Evolutionary conservation across 768 basidiomycete genomes (phyloP), one percentile per base, ranked within the genome.

Genomic region (Lactifluus hygrophoroides): DNA sequence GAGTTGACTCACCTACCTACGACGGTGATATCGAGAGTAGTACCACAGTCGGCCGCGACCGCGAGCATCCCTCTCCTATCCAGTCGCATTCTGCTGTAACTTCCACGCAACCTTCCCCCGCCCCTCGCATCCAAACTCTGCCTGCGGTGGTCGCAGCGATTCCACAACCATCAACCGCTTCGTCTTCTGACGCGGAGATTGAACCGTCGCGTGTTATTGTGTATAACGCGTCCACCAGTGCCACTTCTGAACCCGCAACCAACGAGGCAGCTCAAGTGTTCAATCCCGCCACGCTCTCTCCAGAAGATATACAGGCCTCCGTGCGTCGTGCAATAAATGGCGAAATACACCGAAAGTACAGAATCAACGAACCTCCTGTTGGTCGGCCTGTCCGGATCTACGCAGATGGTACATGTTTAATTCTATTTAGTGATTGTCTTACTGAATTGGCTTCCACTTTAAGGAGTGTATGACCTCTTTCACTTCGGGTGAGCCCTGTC

Each of bases 391-490:
- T 95, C 6, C 79, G 96, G 56, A 77, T 99, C 13, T 99, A 95
- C 64, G 94, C 96, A 0, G 96, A 98, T 72, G 95, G 95, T 84
- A 62, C 62, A 83, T 72, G 4, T 23, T 55, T 51, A 23, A 42
- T 52, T 45, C 49, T 32, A 50, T 46, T 45, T 44, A n/a, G 53
- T 37, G 27, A 21, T 38, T 23, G 30, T 17, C 48, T 14, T 28
- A 49, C 40, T 16, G 28, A 42, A 28, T 32, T 34, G 23, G 25
- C 8, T 19, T 40, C 44, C 23, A 4, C n/a, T 67, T 53, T 57
- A 66, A 90, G 89, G 88, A 14, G 95, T 97, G 11, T 99, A 97
- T 68, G 96, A 99, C 73, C 79, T 99, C 52, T 95, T 98, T 73
- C 95, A 97, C 71, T 97, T 92, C 71, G 90, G 90, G 90, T 92